Evolutionary conservation across 106 monocot genomes (phyloP), one percentile per base, ranked within the genome.

Genomic region (Ottelia alismoides): DNA sequence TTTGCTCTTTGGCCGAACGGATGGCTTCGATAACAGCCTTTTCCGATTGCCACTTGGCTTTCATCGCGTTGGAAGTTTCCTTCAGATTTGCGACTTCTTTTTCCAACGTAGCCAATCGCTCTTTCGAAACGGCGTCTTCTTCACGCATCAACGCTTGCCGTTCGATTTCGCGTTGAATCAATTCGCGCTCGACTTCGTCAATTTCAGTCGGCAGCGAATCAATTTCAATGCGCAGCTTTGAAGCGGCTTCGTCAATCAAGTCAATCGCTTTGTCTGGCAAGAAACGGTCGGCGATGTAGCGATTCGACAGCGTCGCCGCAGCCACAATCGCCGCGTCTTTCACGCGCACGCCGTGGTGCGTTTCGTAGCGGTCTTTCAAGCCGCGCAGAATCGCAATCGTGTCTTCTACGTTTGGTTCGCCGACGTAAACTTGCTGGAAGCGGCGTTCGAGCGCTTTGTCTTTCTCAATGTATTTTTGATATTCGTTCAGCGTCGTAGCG

Each of bases 191-290:
- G 14, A 46, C n/a, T 17, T 16, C 20, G 46, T 46, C 46, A 17
- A 46, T 17, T 2, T 46, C 46, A 18, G 16, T 20, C 20, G 46
- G 46, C 46, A 18, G 46, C n/a, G n/a, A 18, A 17, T 46, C 46
- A 2, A 46, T 16, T 46, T 46, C n/a, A 2, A 46, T 20, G 2
- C 46, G 46, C 2, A 46, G n/a, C 2, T 17, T 46, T 1, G 46
- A 1, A 17, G n/a, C 16, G 46, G 46, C 46, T 17, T 46, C 46
- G 9, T 46, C 46, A 20, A 46, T 10, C 46, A 46, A 20, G 52
- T 87, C 87, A 25, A 87, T 87, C 2, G 87, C 87, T 55, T 87
- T 87, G 47, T 87, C 87, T 12, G 87, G 87, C 2, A 87, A 66
- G 20, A 2, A 46, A 17, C 46, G 46, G n/a, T n/a, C 55, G 23